phyloP scores from a whole-genome alignment of 2,329 filamentous ascomycete genomes.

The Claviceps digitariae region DNA sequence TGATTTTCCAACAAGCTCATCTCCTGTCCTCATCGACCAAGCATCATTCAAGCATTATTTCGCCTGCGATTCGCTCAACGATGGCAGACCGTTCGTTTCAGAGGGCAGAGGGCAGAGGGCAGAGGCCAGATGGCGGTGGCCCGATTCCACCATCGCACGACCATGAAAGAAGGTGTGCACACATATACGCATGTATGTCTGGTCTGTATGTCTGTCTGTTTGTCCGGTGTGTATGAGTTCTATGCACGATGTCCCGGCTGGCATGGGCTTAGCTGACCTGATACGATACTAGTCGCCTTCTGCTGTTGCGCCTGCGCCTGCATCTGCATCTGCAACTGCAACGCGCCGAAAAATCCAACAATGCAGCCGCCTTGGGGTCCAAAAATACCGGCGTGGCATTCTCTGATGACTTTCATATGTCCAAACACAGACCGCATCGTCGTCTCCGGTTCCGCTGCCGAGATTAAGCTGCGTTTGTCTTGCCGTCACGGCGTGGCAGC shows the following conservation, averaged over 20 bases:
- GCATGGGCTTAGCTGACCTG: background rate
- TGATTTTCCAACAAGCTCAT: background rate
- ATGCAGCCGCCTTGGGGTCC: background rate
- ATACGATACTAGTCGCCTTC: background rate
- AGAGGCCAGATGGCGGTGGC: background rate
- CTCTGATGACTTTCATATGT: background rate
- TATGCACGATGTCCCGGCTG: too few relatives aligned
- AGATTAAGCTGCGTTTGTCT: background rate
- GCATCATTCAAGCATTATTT: background rate
- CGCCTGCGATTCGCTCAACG: background rate
- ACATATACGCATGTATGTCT: background rate
- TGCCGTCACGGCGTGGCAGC: background rate
- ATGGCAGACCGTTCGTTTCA: background rate
- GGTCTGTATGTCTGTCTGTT: too few relatives aligned
- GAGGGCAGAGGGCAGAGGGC: too few relatives aligned
- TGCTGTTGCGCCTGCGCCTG: background rate
- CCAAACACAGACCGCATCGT: background rate
- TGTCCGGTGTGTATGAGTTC: too few relatives aligned
- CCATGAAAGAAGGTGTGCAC: background rate
- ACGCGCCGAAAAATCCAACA: background rate
- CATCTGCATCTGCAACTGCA: background rate
- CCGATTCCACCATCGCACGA: background rate
- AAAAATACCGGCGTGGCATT: background rate
- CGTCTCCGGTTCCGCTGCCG: background rate
- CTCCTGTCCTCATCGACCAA: background rate